Conservation (phyloP, 352 stramenopile species). For the Phytophthora pluvialis region DNA sequence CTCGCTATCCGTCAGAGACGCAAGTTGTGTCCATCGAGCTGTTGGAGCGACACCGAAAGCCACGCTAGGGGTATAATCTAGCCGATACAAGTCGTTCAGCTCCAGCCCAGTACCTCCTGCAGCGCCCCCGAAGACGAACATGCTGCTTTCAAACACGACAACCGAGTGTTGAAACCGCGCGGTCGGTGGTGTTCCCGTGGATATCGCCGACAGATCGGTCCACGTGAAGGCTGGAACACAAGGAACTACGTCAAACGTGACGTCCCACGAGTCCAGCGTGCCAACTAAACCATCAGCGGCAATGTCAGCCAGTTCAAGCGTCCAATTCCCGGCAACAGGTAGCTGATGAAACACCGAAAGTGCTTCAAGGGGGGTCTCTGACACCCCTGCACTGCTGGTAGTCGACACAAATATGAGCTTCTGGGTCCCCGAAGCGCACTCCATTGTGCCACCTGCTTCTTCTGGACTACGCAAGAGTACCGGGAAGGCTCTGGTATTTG, state of each 20-base stretch:
- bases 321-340: conserved; percentile 61
- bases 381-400: background rate
- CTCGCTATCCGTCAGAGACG: conserved; percentile 28
- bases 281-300: conserved; percentile 47
- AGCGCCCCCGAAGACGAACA: conserved; percentile 76
- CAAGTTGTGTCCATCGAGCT: conserved; percentile 53
- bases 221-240: conserved; percentile 66
- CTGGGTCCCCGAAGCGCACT: conserved; percentile 37
- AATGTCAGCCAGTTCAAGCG: conserved; percentile 57
- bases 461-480: conserved; percentile 55
- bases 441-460: conserved; percentile 37
- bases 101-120: conserved; percentile 36
- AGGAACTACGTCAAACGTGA: conserved; percentile 55
- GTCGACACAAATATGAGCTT: conserved; percentile 45
- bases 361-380: conserved; percentile 43
- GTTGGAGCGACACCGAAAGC: conserved; percentile 16
- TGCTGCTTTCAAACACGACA: conserved; percentile 58
- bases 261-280: conserved; percentile 56
- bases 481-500: conserved; percentile 53
- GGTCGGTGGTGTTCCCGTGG: conserved; percentile 46
- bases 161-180: conserved; percentile 67
- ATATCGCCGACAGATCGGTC: conserved; percentile 43
- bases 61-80: conserved; percentile 57
- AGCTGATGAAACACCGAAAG: conserved; percentile 67
- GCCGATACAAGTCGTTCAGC: conserved; percentile 61